A percentile compares a stretch with the other conserved stretches of the same genome.
phyloP scores from a whole-genome alignment of 2,329 filamentous ascomycete genomes.

The Fusarium newnesense region DNA sequence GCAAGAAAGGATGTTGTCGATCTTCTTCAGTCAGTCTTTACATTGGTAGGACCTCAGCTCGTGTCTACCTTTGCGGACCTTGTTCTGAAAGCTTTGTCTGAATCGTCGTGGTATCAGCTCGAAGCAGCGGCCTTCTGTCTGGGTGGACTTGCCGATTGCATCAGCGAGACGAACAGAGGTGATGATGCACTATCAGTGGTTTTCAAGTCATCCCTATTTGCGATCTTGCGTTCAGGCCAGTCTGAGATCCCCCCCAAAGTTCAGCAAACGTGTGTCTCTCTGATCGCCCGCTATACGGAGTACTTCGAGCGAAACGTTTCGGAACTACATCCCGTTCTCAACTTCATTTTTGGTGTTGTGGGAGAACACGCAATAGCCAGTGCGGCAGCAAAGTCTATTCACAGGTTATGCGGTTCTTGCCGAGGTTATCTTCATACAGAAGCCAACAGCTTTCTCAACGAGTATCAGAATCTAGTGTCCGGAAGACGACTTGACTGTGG shows the following conservation, averaged over 20 bases:
- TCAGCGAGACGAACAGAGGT: conserved; percentile 65
- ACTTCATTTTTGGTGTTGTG: conserved; percentile 78
- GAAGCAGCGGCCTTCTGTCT: conserved; percentile 73
- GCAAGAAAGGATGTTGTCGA: conserved; percentile 84
- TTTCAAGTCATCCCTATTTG: conserved; percentile 69
- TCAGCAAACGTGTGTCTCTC: conserved; percentile 73
- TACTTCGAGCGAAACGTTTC: conserved; percentile 79
- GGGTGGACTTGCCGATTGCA: conserved; percentile 73
- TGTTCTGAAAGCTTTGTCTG: conserved; percentile 60
- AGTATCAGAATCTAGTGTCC: conserved; percentile 75
- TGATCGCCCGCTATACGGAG: conserved; percentile 78
- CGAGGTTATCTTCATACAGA: conserved; percentile 74
- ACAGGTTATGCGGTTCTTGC: conserved; percentile 79
- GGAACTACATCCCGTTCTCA: conserved; percentile 75
- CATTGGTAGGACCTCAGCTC: conserved; percentile 66
- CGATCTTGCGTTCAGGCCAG: conserved; percentile 61
- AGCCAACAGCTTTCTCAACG: conserved; percentile 73
- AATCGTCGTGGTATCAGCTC: conserved; percentile 66
- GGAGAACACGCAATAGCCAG: conserved; percentile 69
- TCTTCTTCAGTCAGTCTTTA: conserved; percentile 77
- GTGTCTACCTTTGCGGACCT: conserved; percentile 67
- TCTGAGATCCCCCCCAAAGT: conserved; percentile 68
- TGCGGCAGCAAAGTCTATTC: conserved; percentile 80
- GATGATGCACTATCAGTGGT: conserved; percentile 70
- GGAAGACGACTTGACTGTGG: conserved; percentile 66